phyloP scores from a whole-genome alignment of 495 filamentous ascomycete genomes.

The Podospora anserina region DNA sequence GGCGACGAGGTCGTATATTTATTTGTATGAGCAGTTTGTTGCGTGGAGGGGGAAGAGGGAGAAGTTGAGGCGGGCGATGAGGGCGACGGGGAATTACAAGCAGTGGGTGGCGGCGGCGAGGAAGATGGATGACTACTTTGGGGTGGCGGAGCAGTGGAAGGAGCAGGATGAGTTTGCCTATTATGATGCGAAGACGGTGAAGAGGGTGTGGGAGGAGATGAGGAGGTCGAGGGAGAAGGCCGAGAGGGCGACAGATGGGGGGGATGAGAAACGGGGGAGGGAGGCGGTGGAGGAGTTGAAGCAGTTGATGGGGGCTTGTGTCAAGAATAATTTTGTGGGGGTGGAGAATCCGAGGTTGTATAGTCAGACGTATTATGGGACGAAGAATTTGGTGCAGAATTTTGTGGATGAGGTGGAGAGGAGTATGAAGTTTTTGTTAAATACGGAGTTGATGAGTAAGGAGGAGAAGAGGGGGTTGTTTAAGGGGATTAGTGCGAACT shows the following conservation, averaged over 20 bases:
- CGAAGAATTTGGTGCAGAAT: constrained; percentile 84
- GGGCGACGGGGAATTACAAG: constrained; percentile 64
- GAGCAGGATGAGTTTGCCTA: constrained; percentile 86
- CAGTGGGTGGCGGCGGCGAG: constrained; percentile 80
- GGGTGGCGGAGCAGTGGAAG: constrained; percentile 78
- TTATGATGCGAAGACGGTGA: constrained; percentile 83
- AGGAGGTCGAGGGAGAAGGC: constrained; percentile 58
- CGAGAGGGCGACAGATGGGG: constrained; percentile 15
- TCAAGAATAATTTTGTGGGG: constrained; percentile 95
- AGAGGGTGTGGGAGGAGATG: constrained; percentile 71
- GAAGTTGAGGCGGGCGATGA: constrained; percentile 63
- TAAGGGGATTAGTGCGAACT: constrained; percentile 86
- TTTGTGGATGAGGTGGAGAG: constrained; percentile 78
- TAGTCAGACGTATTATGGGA: constrained; percentile 94
- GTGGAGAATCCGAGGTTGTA: constrained; percentile 94
- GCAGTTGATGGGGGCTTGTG: constrained; percentile 75
- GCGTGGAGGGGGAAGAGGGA: constrained; percentile 73
- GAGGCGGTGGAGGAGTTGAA: constrained; percentile 68
- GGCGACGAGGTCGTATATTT: constrained; percentile 83
- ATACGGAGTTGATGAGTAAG: constrained; percentile 59
- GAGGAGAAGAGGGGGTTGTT: constrained; percentile 81
- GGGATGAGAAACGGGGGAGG: constrained; percentile 29
- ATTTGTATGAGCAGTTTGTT: constrained; percentile 74
- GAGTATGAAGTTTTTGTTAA: constrained; percentile 63
- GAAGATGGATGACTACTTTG: constrained; percentile 75